Conservation (phyloP, 768 basidiomycete genomes). For the Agrocybe chaxingu region DNA sequence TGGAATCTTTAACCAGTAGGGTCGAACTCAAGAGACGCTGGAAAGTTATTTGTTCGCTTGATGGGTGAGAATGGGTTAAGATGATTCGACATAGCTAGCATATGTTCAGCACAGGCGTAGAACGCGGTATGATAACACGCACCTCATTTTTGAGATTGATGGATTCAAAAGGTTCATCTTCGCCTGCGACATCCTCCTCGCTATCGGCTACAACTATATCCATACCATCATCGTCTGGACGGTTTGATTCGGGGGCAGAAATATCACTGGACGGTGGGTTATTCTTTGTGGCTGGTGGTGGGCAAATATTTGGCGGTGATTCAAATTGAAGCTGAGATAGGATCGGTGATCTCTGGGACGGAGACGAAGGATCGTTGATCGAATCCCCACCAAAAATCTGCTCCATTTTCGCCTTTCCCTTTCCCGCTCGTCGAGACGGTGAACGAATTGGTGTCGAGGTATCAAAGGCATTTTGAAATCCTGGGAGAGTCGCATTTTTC, state of each 20-base stretch:
- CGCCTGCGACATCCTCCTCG: constrained; percentile 22
- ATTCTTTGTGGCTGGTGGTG: not conserved
- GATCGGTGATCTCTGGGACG: constrained; percentile 5
- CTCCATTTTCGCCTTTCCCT: constrained; percentile 19
- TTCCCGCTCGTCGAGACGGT: constrained; percentile 18
- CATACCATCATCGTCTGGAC: constrained; percentile 22
- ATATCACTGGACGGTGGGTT: not conserved
- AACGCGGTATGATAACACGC: constrained; percentile 3
- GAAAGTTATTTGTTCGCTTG: constrained; percentile 40
- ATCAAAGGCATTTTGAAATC: constrained; percentile 55
- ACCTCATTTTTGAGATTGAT: constrained; percentile 60
- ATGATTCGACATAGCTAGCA: constrained; percentile 57
- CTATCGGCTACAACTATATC: constrained; percentile 33
- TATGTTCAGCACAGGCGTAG: not conserved
- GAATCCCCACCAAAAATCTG: constrained; percentile 11
- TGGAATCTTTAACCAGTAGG: constrained; percentile 8
- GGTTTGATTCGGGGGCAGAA: not conserved
- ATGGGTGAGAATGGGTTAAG: constrained; percentile 49
- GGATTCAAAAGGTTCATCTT: constrained; percentile 34
- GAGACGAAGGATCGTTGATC: constrained; percentile 4
- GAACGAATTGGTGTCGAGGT: constrained; percentile 34
- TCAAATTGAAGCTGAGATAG: constrained; percentile 6
- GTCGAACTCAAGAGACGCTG: constrained; percentile 46
- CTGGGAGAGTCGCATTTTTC: constrained; percentile 36
- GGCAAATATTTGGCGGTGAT: not conserved